Conservation (phyloP, 495 filamentous ascomycete species). For the Penicillium waksmanii region DNA sequence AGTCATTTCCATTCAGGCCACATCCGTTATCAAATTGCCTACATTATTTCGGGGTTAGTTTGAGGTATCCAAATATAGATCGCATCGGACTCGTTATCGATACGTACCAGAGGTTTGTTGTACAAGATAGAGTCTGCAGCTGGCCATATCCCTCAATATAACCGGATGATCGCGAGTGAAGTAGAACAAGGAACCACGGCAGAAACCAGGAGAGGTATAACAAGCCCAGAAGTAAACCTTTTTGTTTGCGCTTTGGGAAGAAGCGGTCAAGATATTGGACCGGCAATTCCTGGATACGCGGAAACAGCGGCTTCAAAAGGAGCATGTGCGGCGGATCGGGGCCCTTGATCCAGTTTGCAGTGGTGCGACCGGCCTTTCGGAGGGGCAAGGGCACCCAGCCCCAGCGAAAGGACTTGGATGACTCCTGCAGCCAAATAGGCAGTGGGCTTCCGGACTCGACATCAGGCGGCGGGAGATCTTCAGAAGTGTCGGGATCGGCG, state of each 20-base stretch:
- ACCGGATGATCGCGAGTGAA: constrained; percentile 62
- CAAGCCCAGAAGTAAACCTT: constrained; percentile 58
- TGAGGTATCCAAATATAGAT: constrained; percentile 1
- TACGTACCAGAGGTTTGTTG: constrained; percentile 59
- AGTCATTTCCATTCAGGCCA: constrained; percentile 77
- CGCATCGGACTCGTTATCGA: background rate
- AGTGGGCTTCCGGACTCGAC: constrained; percentile 42
- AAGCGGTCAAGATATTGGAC: constrained; percentile 62
- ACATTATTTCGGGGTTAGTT: background rate
- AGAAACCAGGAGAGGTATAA: constrained; percentile 74
- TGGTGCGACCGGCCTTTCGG: constrained; percentile 50
- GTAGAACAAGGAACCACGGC: constrained; percentile 68
- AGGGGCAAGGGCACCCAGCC: constrained; percentile 56
- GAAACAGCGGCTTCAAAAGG: constrained; percentile 71
- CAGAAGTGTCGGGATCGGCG: constrained; percentile 47
- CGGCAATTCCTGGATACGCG: constrained; percentile 69
- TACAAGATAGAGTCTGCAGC: constrained; percentile 69
- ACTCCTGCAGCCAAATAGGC: constrained; percentile 58
- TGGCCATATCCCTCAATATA: constrained; percentile 71
- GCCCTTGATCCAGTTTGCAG: constrained; percentile 69
- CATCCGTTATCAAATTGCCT: constrained; percentile 75
- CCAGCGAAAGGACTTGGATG: constrained; percentile 57
- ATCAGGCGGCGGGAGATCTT: constrained; percentile 40
- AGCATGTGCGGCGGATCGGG: constrained; percentile 66
- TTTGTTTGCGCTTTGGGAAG: constrained; percentile 65